Evolutionary conservation across 306 rosid genomes (phyloP), one percentile per base, ranked within the genome.

Genomic region (Cicer judaicum): DNA sequence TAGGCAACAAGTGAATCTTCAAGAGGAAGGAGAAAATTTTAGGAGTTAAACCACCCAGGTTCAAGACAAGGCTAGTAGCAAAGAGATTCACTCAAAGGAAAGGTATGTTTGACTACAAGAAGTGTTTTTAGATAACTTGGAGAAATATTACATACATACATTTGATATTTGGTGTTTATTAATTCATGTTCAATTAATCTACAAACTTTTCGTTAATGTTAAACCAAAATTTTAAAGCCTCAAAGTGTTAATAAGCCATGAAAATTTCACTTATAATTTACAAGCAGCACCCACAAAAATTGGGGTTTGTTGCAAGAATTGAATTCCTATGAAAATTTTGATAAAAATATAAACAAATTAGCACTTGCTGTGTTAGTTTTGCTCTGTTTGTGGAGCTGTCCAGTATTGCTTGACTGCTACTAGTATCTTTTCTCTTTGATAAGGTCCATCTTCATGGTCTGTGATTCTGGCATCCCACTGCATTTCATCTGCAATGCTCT

Each of bases 371-470:
- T 46, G 39, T 63, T 78, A 68, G 67, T 62, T 57, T 41, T 73
- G 63, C 15, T 60, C 71, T 46, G 75, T 77, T 36, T 76, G 75
- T 11, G 94, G 88, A 19, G 95, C 84, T 36, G 96, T 89, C 96
- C 95, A 89, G 16, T 92, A 90, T 73, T 84, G 86, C 78, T 94
- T 94, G 16, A 73, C 79, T 48, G 93, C 98, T 16, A 89, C 68
- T 5, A 94, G 62, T 38, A 92, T 81, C 89, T 92, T 94, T 24
- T 88, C 85, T 72, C 90, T 87, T 11, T 82, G 49, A 19, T 43
- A 78, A 50, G 97, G 96, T 40, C 99, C 96, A 1, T 77, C 69
- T 84, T 94, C 99, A 72, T 94, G 96, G 79, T 94, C 95, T 36
- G 83, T 84, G 13, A 92, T 84, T 70, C 73, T 79, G 14, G 89